phyloP scores from a whole-genome alignment of 208 protist species.

The Balamuthia mandrillaris region DNA sequence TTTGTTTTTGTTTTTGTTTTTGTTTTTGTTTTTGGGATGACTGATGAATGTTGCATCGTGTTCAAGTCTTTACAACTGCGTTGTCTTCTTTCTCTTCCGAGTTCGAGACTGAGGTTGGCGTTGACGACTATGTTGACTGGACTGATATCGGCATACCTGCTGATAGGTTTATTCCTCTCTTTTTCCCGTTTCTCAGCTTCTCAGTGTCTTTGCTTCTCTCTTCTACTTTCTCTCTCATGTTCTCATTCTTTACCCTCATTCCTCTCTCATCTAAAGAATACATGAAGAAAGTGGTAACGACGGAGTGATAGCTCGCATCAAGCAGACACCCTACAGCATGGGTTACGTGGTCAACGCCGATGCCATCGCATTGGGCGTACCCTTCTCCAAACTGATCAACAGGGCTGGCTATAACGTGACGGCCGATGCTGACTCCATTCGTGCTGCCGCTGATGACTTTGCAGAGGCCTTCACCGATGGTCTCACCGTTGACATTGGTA shows the following conservation, averaged over 20 bases:
- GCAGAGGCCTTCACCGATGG: not conserved
- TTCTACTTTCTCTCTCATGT: not conserved
- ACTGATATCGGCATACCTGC: too few relatives aligned
- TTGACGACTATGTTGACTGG: too few relatives aligned
- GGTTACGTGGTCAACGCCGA: not conserved
- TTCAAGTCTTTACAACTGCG: too few relatives aligned
- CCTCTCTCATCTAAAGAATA: not conserved
- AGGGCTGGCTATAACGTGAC: not conserved
- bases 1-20: too few relatives aligned
- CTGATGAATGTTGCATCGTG: too few relatives aligned
- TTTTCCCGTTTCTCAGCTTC: not conserved
- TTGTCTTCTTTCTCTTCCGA: too few relatives aligned
- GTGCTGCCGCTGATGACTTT: not conserved
- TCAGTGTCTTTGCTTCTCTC: not conserved
- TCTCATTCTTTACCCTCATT: too few relatives aligned
- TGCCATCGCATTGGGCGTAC: not conserved
- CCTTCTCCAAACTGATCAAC: not conserved
- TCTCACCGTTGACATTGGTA: not conserved
- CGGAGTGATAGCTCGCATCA: not conserved
- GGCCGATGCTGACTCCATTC: not conserved
- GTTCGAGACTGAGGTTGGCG: too few relatives aligned
- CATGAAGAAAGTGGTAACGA: not conserved
- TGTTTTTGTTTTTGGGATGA: too few relatives aligned
- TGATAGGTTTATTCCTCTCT: too few relatives aligned
- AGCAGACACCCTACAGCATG: conserved; percentile 14